Base-by-base conservation (phyloP, 2,329 filamentous ascomycete species). In the Ramularia endophylla region DNA sequence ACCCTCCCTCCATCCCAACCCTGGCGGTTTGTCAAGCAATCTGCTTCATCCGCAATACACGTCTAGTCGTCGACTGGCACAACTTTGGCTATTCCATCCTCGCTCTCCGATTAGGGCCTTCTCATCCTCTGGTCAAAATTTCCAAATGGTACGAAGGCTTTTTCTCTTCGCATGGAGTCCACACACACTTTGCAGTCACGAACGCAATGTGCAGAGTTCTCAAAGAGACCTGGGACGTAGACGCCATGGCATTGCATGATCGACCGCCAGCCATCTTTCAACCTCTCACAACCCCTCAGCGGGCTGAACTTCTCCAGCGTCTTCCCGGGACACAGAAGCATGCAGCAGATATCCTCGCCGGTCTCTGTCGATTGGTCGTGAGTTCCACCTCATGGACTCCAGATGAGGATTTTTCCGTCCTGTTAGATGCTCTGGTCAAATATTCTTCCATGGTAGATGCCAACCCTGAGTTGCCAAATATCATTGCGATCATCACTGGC, bases 21-120 rank as follows among this genome's bases (percentile, higher is more conserved):
- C 77, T 98, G 16, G 77, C 83, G 38, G 71, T 95, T 27, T 84
- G 87, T 12, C 72, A 81, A 16, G 47, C 89, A 3, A 73, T 87
- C 35, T 86, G 85, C 56, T 77, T 81, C 53, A 63, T 94, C 37
- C 82, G 92, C 36, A 83, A 86, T 53, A 94, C 86, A 28, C 78
- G 78, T 42, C 75, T 98, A 3, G 74, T 97, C 46, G 85, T 97
- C 41, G 92, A 98, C 69, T 98, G 92, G 92, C 92, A 98, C 70
- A 98, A 98, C 66, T 97, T 95, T 65, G 92, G 90, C 53, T 95
- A 90, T 73, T 90, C 87, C 7, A 94, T 98, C 54, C 78, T 98
- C 3, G 85, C 75, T 2, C 64, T 83, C 36, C 82, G 81, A 47
- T 68, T 84, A 1, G 77, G 79, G 1, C 50, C 66, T 2, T 64